Base-by-base conservation (phyloP, 2,329 filamentous ascomycete genomes). In the Monilinia fructicola region DNA sequence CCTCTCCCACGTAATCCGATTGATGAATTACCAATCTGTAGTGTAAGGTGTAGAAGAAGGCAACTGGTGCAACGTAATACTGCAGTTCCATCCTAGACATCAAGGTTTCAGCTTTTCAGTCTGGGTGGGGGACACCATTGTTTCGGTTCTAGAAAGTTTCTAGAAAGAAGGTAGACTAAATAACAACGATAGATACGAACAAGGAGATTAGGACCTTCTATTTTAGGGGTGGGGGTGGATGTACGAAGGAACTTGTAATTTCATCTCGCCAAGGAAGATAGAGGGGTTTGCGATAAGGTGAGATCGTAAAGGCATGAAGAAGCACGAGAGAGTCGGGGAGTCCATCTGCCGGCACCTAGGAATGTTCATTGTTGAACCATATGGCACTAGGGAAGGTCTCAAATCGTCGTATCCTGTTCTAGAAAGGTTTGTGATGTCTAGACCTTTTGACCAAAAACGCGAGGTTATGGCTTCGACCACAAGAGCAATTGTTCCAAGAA, bases 121-220 rank as follows among this genome's bases (percentile, higher is more conserved):
- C 55, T 16, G 53, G 54, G 44, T 53, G 54, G 63, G 55, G 31
- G 12, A 14, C 14, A 35, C 21, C 28, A 54, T 46, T 55, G 26
- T 61, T 65, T 61, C 40, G 40, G 46, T 61, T 65, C 64, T 65
- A 60, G 55, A 65, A 65, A 53, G 38, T 44, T 65, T 65, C 46
- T 54, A 61, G 54, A 65, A 65, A 55, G 55, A 61, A 48, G 26
- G 21, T 53, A 7, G 54, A 42, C 60, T 9, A 42, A 21, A 38
- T 14, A 38, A 44, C n/a, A 44, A 65, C 40, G 62, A n/a, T 26
- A 58, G 53, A 58, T 26, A 44, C 31, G 40, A 63, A 54, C 14
- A 35, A 55, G 26, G 38, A 64, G 42, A 50, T 38, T n/a, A 35
- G 26, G 26, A 65, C 54, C 46, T 65, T 65, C 26, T 65, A 35